These are phyloP conservation scores for Ilyonectria robusta DNA, from an alignment of 2,329 filamentous ascomycete genomes.

Conservation along the genomic window DNA sequence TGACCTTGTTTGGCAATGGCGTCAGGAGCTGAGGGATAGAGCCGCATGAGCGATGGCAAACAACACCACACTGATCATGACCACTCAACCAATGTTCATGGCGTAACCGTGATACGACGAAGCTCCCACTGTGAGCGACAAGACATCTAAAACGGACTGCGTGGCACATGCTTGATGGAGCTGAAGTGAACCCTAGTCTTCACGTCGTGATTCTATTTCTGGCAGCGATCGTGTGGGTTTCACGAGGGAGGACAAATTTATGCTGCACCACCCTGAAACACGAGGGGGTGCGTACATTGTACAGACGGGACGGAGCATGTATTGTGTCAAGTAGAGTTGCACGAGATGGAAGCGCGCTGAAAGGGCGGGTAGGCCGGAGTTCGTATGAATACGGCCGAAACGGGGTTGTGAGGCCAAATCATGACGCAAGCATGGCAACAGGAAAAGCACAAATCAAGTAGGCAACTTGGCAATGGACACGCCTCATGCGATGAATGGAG, in stretches of 20 bases:
- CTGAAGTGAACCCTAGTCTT: conserved; percentile 12
- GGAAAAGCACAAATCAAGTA: conserved; percentile 6
- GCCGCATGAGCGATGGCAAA: conserved; percentile 18
- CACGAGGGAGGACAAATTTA: conserved; percentile 13
- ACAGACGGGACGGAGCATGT: conserved; percentile 19
- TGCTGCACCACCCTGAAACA: conserved; percentile 17
- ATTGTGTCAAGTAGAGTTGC: conserved; percentile 17
- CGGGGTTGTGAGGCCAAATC: not conserved
- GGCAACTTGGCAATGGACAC: conserved; percentile 18
- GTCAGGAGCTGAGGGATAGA: conserved; percentile 20
- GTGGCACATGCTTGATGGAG: not conserved
- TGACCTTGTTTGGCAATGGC: conserved; percentile 16
- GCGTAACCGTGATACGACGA: not conserved
- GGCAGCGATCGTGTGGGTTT: conserved; percentile 12
- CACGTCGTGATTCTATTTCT: conserved; percentile 19
- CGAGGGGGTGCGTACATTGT: conserved; percentile 11
- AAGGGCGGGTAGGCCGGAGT: not conserved
- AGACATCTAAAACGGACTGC: not conserved
- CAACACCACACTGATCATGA: conserved; percentile 19
- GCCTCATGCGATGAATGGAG: conserved; percentile 1
- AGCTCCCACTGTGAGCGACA: not conserved
- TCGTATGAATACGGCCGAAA: not conserved
- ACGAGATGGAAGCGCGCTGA: conserved; percentile 3
- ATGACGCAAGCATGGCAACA: not conserved
- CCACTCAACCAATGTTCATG: not conserved